Percentiles rank a stretch among this genome's conserved stretches.
Conservation (phyloP, 148 eudicot genomes). For the Cornus suecica region DNA sequence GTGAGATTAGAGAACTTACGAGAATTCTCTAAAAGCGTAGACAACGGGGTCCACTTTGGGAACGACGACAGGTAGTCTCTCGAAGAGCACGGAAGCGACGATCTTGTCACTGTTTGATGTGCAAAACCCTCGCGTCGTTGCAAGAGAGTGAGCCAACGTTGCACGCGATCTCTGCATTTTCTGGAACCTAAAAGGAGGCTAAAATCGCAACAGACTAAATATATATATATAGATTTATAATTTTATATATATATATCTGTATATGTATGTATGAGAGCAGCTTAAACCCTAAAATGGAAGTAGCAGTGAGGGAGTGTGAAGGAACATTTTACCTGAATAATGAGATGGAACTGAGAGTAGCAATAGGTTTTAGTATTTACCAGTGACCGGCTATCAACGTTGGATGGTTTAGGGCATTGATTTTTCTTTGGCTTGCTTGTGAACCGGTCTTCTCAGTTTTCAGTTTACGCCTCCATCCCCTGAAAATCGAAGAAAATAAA, state of each 20-base stretch:
- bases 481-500: no score
- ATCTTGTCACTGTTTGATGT: constrained; percentile 46
- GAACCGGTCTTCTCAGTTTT: not conserved
- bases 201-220: not conserved
- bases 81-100: constrained; percentile 85
- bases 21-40: constrained; percentile 90
- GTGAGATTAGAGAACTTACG: constrained; percentile 46
- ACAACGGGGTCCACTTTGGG: constrained; percentile 89
- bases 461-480: no score
- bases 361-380: constrained; percentile 7
- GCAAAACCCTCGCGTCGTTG: constrained; percentile 29
- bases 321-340: not conserved
- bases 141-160: constrained; percentile 20
- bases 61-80: constrained; percentile 77
- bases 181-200: not conserved
- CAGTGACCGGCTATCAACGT: not conserved
- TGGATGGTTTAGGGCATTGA: not conserved
- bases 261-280: not conserved
- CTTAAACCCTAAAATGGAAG: not conserved
- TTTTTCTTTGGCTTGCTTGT: not conserved
- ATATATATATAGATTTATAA: no score
- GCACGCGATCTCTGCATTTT: constrained; percentile 33
- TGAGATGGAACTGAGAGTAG: not conserved
- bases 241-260: not conserved
- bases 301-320: not conserved